Conservation (phyloP, 2,329 filamentous ascomycete genomes). For the Dothideomycetes sp. region DNA sequence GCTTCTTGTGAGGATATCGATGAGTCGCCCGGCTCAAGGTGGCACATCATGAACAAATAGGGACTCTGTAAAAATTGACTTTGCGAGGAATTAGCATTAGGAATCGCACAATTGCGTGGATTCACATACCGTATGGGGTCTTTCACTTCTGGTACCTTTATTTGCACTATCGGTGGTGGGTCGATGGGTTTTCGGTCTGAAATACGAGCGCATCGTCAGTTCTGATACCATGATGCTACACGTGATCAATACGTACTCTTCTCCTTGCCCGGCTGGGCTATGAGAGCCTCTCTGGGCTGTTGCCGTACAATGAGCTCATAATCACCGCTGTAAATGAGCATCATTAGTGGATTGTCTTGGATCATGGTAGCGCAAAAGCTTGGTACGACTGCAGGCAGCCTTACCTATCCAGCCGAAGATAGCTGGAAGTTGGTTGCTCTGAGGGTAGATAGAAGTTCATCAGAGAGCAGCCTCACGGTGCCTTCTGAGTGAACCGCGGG, state of each 20-base stretch:
- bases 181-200: conserved; percentile 77
- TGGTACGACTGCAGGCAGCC: conserved; percentile 7
- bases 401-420: conserved; percentile 12
- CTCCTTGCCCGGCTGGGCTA: conserved; percentile 58
- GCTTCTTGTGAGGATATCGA: conserved; percentile 18
- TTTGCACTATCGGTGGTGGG: conserved; percentile 72
- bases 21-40: conserved; percentile 41
- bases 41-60: conserved; percentile 52
- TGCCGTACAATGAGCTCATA: conserved; percentile 52
- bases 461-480: conserved; percentile 7
- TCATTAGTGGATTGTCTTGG: conserved; percentile 7
- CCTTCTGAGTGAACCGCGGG: conserved; percentile 2
- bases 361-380: conserved; percentile 8
- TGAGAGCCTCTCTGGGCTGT: conserved; percentile 55
- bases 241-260: conserved; percentile 44
- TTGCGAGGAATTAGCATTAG: conserved; percentile 9
- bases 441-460: conserved; percentile 9
- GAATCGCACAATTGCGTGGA: not conserved
- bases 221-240: not conserved
- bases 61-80: conserved; percentile 54
- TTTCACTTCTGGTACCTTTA: conserved; percentile 40
- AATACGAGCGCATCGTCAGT: no score
- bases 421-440: conserved; percentile 10
- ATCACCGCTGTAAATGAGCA: conserved; percentile 34
- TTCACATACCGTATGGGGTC: conserved; percentile 49